Evolutionary conservation across 75 land plant genomes (phyloP).

Genomic region (Selaginella tamariscina): DNA sequence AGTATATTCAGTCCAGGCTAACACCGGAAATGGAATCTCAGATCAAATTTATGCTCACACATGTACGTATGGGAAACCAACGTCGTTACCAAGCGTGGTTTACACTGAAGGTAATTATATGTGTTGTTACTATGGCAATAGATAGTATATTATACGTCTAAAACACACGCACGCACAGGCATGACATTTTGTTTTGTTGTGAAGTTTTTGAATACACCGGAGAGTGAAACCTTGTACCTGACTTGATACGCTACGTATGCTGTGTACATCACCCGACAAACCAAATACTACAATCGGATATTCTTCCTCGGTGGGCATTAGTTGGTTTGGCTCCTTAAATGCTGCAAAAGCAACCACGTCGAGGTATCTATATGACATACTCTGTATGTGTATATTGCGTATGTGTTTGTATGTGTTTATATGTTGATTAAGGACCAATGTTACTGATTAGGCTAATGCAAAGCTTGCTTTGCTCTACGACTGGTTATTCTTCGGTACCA

Average conservation of each 20-base stretch:
- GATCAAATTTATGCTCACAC: constrained; percentile 68
- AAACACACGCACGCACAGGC: no score
- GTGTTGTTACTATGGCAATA: no score
- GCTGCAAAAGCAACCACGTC: constrained; percentile 50
- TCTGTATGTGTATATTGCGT: no score
- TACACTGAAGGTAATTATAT: no score
- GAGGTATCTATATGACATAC: no score
- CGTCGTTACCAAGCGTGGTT: constrained; percentile 85
- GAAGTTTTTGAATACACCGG: constrained; percentile 47
- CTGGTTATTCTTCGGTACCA: constrained; percentile 80
- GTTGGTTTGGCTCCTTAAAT: constrained; percentile 86
- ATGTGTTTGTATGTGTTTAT: no score
- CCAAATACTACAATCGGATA: constrained; percentile 68
- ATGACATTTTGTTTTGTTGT: no score
- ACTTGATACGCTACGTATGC: constrained; percentile 76
- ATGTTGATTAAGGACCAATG: no score
- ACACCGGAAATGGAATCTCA: constrained; percentile 90
- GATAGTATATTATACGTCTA: no score
- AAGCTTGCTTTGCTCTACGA: constrained; percentile 91
- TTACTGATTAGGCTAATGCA: no score
- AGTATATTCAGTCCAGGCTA: constrained; percentile 53
- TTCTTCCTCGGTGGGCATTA: constrained; percentile 87
- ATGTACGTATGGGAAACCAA: constrained; percentile 76
- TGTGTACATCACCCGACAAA: constrained; percentile 87
- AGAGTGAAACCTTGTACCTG: constrained; percentile 58